Evolutionary conservation across 2,329 filamentous ascomycete species (phyloP).

Genomic region (Didymellaceae sp.): DNA sequence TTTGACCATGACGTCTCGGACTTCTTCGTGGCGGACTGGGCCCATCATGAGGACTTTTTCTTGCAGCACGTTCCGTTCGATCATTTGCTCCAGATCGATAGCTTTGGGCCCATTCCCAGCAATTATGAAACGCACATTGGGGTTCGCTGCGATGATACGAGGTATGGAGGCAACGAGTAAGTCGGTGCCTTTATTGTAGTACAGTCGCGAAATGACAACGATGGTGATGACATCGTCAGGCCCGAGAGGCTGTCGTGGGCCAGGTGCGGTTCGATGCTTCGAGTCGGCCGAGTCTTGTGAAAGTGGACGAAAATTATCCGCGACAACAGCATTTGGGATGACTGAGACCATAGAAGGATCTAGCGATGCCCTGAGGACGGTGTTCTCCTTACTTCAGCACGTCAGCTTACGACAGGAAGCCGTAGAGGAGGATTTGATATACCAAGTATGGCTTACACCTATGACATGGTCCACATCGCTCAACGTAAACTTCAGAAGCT

Average conservation of each 20-base stretch:
- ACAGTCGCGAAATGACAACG: constrained; percentile 94
- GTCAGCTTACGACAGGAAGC: constrained; percentile 15
- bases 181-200: constrained; percentile 98
- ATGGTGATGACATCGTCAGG: constrained; percentile 92
- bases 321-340: constrained; percentile 96
- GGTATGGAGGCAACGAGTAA: constrained; percentile 96
- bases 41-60: constrained; percentile 93
- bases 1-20: constrained; percentile 95
- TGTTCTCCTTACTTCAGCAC: constrained; percentile 85
- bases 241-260: constrained; percentile 72
- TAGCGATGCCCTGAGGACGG: constrained; percentile 88
- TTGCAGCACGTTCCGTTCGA: constrained; percentile 92
- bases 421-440: constrained; percentile 18
- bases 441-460: constrained; percentile 98
- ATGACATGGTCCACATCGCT: constrained; percentile 99
- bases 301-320: constrained; percentile 88
- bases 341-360: constrained; percentile 98
- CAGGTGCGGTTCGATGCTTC: constrained; percentile 48
- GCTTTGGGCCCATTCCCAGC: constrained; percentile 95
- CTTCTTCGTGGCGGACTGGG: constrained; percentile 91
- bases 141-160: constrained; percentile 84
- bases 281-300: constrained; percentile 47
- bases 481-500: constrained; percentile 91
- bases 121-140: constrained; percentile 95
- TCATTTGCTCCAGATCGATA: constrained; percentile 97